These are phyloP conservation scores for Larix sibirica DNA, from an alignment of 83 land plant species.

Conservation along the genomic window DNA sequence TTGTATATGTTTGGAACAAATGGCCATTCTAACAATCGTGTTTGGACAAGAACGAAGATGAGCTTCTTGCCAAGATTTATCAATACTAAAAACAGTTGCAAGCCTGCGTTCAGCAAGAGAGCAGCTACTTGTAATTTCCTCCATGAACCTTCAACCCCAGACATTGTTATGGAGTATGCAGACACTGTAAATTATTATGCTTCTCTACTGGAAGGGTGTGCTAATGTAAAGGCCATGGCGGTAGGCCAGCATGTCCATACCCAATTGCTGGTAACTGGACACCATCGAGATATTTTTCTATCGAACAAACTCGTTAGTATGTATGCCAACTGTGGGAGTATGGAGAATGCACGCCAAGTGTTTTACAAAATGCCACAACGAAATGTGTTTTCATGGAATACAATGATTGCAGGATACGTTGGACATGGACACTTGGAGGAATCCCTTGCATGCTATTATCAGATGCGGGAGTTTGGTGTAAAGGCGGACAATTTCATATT, in stretches of 20 bases:
- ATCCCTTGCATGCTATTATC: constrained; percentile 18
- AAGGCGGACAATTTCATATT: constrained; percentile 20
- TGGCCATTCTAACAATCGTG: too few species aligned
- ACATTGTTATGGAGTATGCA: too few species aligned
- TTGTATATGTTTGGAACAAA: too few species aligned
- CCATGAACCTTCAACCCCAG: too few species aligned
- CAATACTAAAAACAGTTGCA: too few species aligned
- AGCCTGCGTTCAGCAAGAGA: too few species aligned
- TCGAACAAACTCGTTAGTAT: neutral
- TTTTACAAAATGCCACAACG: constrained; percentile 3
- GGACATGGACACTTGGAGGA: constrained; percentile 19
- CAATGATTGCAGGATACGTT: constrained; percentile 39
- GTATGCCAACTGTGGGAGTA: constrained; percentile 11
- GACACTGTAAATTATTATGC: too few species aligned
- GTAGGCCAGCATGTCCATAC: neutral
- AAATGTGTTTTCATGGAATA: constrained; percentile 31
- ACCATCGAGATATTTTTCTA: neutral
- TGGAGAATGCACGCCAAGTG: constrained; percentile 17
- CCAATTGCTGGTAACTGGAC: neutral
- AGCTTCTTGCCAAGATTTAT: too few species aligned
- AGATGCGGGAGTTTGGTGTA: constrained; percentile 19
- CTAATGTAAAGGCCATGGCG: neutral
- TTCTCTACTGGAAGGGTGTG: neutral
- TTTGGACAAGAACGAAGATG: too few species aligned
- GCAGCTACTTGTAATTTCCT: too few species aligned